Evolutionary conservation across 2,329 filamentous ascomycete species (phyloP).

Genomic region (Microcyclospora tardicrescens): DNA sequence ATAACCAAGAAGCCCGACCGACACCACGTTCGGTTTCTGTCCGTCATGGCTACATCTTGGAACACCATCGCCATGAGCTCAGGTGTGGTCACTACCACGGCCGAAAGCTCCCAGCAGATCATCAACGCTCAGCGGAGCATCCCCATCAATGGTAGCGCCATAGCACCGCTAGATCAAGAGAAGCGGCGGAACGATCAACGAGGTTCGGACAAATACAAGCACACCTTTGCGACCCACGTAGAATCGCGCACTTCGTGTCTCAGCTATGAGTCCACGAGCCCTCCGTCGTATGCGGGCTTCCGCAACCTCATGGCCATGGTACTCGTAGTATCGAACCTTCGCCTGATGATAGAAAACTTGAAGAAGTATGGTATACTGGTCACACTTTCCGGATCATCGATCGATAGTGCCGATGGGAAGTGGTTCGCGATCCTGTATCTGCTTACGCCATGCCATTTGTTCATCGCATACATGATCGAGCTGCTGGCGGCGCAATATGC

Average conservation of each 20-base stretch:
- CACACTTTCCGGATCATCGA: conserved; percentile 57
- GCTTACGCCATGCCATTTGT: conserved; percentile 78
- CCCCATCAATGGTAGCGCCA: neutral
- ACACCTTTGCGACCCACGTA: conserved; percentile 79
- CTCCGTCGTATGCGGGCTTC: conserved; percentile 84
- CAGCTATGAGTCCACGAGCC: conserved; percentile 62
- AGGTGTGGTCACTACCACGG: too few relatives aligned
- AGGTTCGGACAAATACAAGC: conserved; percentile 60
- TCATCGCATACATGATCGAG: conserved; percentile 85
- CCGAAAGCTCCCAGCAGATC: too few relatives aligned
- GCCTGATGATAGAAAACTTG: conserved; percentile 91
- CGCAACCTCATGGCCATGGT: conserved; percentile 94
- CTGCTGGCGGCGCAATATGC: conserved; percentile 69
- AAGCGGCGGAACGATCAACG: neutral
- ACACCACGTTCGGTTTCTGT: too few relatives aligned
- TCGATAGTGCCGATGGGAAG: conserved; percentile 14
- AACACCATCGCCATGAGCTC: too few relatives aligned
- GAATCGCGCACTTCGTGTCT: conserved; percentile 61
- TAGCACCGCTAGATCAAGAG: neutral
- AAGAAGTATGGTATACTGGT: conserved; percentile 96
- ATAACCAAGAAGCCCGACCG: too few relatives aligned
- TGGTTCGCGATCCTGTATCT: conserved; percentile 53
- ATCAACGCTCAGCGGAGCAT: too few relatives aligned
- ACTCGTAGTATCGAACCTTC: conserved; percentile 79
- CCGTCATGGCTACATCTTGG: too few relatives aligned